Base-by-base conservation (phyloP, 2,329 filamentous ascomycete genomes). In the Aspergillus sp. region DNA sequence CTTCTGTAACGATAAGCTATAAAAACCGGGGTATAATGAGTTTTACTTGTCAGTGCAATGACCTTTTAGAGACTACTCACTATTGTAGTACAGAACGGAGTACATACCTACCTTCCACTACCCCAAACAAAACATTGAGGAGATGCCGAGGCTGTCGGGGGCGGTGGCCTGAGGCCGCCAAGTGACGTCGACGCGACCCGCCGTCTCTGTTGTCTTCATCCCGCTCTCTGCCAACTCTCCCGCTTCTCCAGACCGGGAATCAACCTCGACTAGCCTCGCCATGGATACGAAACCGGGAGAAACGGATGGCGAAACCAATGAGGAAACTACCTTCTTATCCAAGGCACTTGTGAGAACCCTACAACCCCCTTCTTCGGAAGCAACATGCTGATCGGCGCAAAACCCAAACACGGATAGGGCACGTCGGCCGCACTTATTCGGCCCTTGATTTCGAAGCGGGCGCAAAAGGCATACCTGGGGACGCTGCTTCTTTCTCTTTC, bases 381-480 rank as follows among this genome's bases (percentile, higher is more conserved):
- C 47, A n/a, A 4, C 14, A 42, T 42, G 36, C 22, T 24, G 12
- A 10, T 50, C 16, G 47, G 24, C 57, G 36, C 32, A 49, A 22
- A 54, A 58, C 39, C 26, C 31, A 31, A 59, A 50, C 61, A 47
- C 47, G n/a, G 54, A 24, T 64, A 89, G 86, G 79, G 82, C 66
- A 75, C 80, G 59, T 69, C 85, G 60, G 76, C 85, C 57, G 72
- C 77, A 29, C 86, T 86, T 18, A 67, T 88, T 63, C 82, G 79
- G 62, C 72, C 83, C 64, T 78, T 83, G 57, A 78, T 84, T 54
- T 90, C 88, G 2, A 86, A 84, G 56, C 77, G 83, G 32, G 86
- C 88, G n/a, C 80, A 83, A 54, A 82, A 84, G 67, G 84, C 86
- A 31, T 91, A 90, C 71, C 73, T 91, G 52, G 85, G 84, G 59